Conservation (phyloP, 306 rosid genomes). For the Rosa rugosa region DNA sequence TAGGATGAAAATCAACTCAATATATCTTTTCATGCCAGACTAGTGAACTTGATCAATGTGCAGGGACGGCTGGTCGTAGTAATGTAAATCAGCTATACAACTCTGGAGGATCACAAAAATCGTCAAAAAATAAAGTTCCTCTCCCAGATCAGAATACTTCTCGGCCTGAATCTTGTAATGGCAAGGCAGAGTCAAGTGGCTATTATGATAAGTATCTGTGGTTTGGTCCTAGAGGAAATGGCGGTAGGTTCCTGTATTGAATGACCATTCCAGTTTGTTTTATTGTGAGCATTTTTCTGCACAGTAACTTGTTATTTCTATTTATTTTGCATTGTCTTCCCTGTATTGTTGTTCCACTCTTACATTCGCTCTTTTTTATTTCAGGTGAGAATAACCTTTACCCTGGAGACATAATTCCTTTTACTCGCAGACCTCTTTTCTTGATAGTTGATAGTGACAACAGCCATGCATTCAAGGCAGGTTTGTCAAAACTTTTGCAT, state of each 20-base stretch:
- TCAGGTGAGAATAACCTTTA: slow-evolving; percentile 84
- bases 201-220: slow-evolving; percentile 68
- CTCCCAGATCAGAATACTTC: slow-evolving; percentile 54
- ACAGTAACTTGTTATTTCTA: not conserved
- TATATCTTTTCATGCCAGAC: slow-evolving; percentile 29
- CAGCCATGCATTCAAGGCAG: slow-evolving; percentile 99
- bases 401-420: slow-evolving; percentile 93
- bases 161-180: slow-evolving; percentile 52
- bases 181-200: slow-evolving; percentile 57
- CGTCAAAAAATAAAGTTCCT: slow-evolving; percentile 53
- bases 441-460: slow-evolving; percentile 89
- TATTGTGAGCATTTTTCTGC: not conserved
- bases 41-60: slow-evolving; percentile 39
- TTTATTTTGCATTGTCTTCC: not conserved
- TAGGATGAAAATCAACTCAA: slow-evolving; percentile 21
- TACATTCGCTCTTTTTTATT: slow-evolving; percentile 26
- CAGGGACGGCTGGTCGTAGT: slow-evolving; percentile 70
- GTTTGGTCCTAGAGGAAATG: slow-evolving; percentile 88
- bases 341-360: slow-evolving; percentile 25
- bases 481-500: slow-evolving; percentile 93
- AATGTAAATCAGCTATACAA: slow-evolving; percentile 50
- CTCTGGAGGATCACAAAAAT: slow-evolving; percentile 60
- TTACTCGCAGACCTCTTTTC: slow-evolving; percentile 95
- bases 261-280: slow-evolving; percentile 4
- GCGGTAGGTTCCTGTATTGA: slow-evolving; percentile 55